phyloP scores from a whole-genome alignment of 179 eudicot species.

The Spinacia oleracea region DNA sequence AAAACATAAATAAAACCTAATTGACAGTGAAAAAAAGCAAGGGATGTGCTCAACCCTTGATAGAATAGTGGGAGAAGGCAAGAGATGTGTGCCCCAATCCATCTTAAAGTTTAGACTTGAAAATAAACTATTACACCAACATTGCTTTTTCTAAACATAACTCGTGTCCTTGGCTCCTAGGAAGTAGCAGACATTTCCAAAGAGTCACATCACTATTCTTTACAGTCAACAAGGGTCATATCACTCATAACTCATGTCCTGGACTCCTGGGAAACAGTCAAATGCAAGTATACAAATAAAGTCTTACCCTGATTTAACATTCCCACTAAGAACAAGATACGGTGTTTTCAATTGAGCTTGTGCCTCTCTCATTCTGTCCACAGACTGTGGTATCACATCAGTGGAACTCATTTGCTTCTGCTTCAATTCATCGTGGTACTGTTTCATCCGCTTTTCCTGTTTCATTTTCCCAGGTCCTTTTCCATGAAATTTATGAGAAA shows the following conservation, averaged over 20 bases:
- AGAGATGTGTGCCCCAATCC: too few species aligned
- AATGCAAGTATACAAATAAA: neutral
- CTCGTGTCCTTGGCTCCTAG: too few species aligned
- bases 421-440: slow-evolving; percentile 77
- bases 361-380: slow-evolving; percentile 88
- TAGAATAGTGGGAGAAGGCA: neutral
- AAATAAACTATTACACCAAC: too few species aligned
- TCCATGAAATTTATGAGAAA: slow-evolving; percentile 84
- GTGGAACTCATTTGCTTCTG: slow-evolving; percentile 78
- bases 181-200: neutral
- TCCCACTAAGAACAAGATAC: slow-evolving; percentile 82
- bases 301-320: slow-evolving; percentile 88
- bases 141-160: too few species aligned
- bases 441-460: slow-evolving; percentile 78
- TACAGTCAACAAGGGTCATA: neutral
- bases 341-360: slow-evolving; percentile 72
- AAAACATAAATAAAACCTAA: too few species aligned
- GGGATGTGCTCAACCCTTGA: neutral
- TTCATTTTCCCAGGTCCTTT: slow-evolving; percentile 94
- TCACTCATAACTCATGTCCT: neutral
- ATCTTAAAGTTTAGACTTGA: neutral
- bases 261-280: neutral
- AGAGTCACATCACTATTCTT: neutral
- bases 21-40: neutral
- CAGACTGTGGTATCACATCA: slow-evolving; percentile 76